Evolutionary conservation across 306 rosid genomes (phyloP).

Genomic region (Malus orientalis): DNA sequence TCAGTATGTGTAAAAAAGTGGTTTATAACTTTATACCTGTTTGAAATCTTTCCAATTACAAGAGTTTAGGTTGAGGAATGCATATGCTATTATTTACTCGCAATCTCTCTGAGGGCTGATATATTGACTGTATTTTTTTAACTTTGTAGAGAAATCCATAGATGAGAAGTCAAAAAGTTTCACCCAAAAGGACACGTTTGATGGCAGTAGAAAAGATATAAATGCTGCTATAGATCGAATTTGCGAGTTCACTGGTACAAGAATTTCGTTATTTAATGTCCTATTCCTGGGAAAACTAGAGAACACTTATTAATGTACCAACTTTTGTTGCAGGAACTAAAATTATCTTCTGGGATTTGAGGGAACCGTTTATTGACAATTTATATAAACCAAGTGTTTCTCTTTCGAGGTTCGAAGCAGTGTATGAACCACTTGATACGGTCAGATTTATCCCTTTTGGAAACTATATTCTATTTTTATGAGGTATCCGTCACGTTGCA

Average conservation of each 20-base stretch:
- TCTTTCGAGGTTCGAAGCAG: slow-evolving; percentile 68
- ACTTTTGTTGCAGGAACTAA: slow-evolving; percentile 74
- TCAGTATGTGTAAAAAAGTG: slow-evolving; percentile 38
- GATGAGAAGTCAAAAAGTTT: slow-evolving; percentile 64
- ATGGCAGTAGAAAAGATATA: slow-evolving; percentile 83
- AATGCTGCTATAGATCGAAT: slow-evolving; percentile 79
- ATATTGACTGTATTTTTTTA: not conserved
- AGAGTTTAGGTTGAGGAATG: not conserved
- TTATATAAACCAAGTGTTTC: slow-evolving; percentile 78
- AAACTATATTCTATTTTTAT: slow-evolving; percentile 4
- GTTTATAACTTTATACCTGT: not conserved
- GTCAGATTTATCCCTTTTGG: slow-evolving; percentile 34
- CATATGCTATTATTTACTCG: not conserved
- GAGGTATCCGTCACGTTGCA: not conserved
- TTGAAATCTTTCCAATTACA: slow-evolving; percentile 1
- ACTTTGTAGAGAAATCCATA: slow-evolving; percentile 49
- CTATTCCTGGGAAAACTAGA: slow-evolving; percentile 19
- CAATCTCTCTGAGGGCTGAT: slow-evolving; percentile 5
- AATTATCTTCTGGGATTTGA: slow-evolving; percentile 87
- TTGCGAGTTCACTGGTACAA: slow-evolving; percentile 86
- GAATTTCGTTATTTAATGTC: not conserved
- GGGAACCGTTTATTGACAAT: slow-evolving; percentile 75
- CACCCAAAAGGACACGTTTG: slow-evolving; percentile 60
- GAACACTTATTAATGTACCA: slow-evolving; percentile 7
- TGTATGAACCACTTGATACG: slow-evolving; percentile 80